Base-by-base conservation (phyloP, 257 asterid genomes). In the Penstemon newberryi region DNA sequence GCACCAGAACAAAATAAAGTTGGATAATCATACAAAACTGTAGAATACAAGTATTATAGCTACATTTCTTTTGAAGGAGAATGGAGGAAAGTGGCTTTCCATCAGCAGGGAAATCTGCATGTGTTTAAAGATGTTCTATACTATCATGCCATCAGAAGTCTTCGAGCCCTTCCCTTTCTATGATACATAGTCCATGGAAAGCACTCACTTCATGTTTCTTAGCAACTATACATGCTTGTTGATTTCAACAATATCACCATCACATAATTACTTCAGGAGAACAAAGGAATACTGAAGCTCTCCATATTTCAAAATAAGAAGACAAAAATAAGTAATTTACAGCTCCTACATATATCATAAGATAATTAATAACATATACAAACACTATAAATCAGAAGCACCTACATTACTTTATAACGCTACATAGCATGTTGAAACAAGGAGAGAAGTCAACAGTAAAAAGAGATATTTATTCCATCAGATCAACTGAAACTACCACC, bases 401-500 rank as follows among this genome's bases (percentile, higher is more conserved):
- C 54, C 54, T 12, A 10, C 4, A 12, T 49, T 9, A 10, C 18
- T 49, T 15, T 49, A 25, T 25, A 49, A 49, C 13, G 11, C n/a
- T 12, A 49, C 11, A 54, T 18, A 63, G 63, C 60, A 60, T 58
- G 73, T 66, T 41, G 60, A 66, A 62, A 55, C 9, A 2, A 5
- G 63, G 43, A 63, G 67, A 13, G 55, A 56, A 45, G 49, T 39
- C 58, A 59, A 52, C 33, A n/a, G 19, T 12, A 63, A 63, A 56
- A 4, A 10, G 7, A 64, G 63, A 39, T 7, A 5, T 15, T 33
- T 10, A 41, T 13, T 45, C 9, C 41, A 37, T 60, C 60, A 60
- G 38, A 58, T 66, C n/a, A 40, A 72, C 53, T 39, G 64, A 58
- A 54, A 40, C 36, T 4, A 52, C 46, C 10, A 57, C 63, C 73